phyloP scores from a whole-genome alignment of 805 yeast genomes.

The Lachancea mirantina region DNA sequence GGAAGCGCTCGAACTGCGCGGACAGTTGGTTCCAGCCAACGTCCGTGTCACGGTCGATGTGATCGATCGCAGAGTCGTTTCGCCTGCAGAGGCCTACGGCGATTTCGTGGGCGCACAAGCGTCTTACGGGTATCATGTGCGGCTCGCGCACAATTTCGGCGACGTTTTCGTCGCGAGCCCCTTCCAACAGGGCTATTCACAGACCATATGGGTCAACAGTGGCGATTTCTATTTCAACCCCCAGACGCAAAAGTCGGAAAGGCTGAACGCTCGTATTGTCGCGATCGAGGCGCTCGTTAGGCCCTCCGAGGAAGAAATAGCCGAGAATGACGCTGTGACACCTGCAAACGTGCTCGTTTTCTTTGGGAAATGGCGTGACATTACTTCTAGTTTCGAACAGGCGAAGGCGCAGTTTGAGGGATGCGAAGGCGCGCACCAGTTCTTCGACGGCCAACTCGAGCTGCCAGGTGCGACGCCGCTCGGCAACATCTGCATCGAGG shows the following conservation, averaged over 20 bases:
- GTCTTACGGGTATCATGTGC: slow-evolving; percentile 66
- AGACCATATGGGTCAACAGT: slow-evolving; percentile 56
- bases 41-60: slow-evolving; percentile 78
- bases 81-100: slow-evolving; percentile 61
- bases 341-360: slow-evolving; percentile 42
- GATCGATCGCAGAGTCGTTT: slow-evolving; percentile 52
- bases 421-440: slow-evolving; percentile 46
- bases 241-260: slow-evolving; percentile 18
- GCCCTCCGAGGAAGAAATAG: slow-evolving; percentile 13
- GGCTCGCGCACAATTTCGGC: slow-evolving; percentile 56
- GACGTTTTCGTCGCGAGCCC: slow-evolving; percentile 65
- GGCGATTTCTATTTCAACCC: slow-evolving; percentile 51
- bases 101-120: slow-evolving; percentile 53
- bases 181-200: slow-evolving; percentile 60
- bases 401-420: slow-evolving; percentile 47
- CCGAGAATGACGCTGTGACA: slow-evolving; percentile 17
- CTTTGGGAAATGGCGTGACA: slow-evolving; percentile 56
- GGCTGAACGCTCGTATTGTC: slow-evolving; percentile 19
- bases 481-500: slow-evolving; percentile 49
- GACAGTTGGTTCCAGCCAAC: slow-evolving; percentile 62
- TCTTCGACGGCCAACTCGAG: slow-evolving; percentile 58
- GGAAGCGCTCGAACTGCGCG: slow-evolving; percentile 48
- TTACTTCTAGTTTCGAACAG: slow-evolving; percentile 43
- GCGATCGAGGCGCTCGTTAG: slow-evolving; percentile 24
- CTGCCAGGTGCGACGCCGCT: slow-evolving; percentile 46